Percentiles rank a stretch among this genome's conserved stretches.
Evolutionary conservation across 2,329 filamentous ascomycete genomes (phyloP).

Genomic region (Graphilbum sp.): DNA sequence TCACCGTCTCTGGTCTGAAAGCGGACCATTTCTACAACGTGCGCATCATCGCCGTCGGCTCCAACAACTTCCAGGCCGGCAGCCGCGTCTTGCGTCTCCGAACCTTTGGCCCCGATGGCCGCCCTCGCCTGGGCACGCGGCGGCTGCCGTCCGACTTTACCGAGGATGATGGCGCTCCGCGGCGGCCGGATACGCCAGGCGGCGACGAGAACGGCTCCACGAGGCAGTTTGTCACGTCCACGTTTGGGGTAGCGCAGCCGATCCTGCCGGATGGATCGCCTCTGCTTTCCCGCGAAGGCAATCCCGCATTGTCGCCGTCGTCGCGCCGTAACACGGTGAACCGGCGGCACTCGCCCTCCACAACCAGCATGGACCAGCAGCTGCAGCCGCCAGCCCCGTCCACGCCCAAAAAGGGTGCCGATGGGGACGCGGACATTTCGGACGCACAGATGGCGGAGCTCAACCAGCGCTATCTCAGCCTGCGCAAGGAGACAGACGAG

Average conservation of each 20-base stretch:
- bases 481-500: constrained; percentile 73
- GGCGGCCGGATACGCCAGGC: constrained; percentile 24
- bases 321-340: constrained; percentile 51
- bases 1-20: constrained; percentile 74
- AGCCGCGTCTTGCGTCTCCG: constrained; percentile 73
- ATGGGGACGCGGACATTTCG: constrained; percentile 32
- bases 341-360: constrained; percentile 60
- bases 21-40: constrained; percentile 87
- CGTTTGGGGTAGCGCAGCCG: constrained; percentile 6
- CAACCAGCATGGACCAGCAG: constrained; percentile 30
- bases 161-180: constrained; percentile 30
- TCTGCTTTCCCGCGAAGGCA: constrained; percentile 49
- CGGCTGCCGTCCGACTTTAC: constrained; percentile 39
- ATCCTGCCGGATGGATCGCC: constrained; percentile 15
- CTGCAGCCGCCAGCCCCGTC: constrained; percentile 16
- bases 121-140: constrained; percentile 40
- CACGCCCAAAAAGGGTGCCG: constrained; percentile 9
- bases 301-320: constrained; percentile 14
- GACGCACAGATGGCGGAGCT: constrained; percentile 59
- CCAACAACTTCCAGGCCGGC: constrained; percentile 81
- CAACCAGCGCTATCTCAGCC: constrained; percentile 62
- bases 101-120: constrained; percentile 52
- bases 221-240: constrained; percentile 7
- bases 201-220: constrained; percentile 28
- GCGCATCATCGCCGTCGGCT: constrained; percentile 78